Evolutionary conservation across 2,329 filamentous ascomycete genomes (phyloP), one percentile per base, ranked within the genome.

Genomic region (Claviceps capensis): DNA sequence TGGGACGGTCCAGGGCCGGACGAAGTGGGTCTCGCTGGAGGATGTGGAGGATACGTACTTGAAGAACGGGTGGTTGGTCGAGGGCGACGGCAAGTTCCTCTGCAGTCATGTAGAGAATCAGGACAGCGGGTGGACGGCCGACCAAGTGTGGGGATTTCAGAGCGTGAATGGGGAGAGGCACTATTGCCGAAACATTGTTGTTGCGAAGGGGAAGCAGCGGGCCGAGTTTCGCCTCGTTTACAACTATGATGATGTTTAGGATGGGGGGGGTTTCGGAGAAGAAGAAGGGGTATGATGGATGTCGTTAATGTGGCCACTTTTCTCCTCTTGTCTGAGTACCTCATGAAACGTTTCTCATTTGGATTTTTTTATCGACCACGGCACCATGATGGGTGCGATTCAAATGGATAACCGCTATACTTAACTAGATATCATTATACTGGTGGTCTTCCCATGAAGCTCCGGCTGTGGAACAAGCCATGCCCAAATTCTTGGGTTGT

Each of bases 1-100:
- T 65, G 89, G 89, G 53, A 71, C 69, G 52, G 76, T 93, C 56
- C 71, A 72, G 49, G 86, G 85, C 53, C 74, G 73, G 54, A 79
- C 75, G 44, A 68, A 72, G 46, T 81, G 75, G 63, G 58, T 78
- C 53, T 63, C 60, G 11, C 62, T 68, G 19, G 71, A 67, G 17
- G 73, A 76, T 17, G 65, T 80, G 40, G 65, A 70, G n/a, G 78
- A 83, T 60, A 77, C 72, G 4, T 79, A 69, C 52, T 71, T 83
- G 51, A 73, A 72, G 56, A 66, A 73, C 48, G 78, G 77, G 34
- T 89, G 84, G 76, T 60, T 79, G 16, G 72, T 75, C 49, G 81
- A 78, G 55, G 71, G 74, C 1, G 74, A 76, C 42, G 82, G 82
- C 63, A 73, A 75, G 54, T 75, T 81, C 61, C 70, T 94, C 58